Percentiles rank a stretch among this genome's conserved stretches.
Evolutionary conservation across 2,329 filamentous ascomycete species (phyloP).

Genomic region (Fusarium verticillioides): DNA sequence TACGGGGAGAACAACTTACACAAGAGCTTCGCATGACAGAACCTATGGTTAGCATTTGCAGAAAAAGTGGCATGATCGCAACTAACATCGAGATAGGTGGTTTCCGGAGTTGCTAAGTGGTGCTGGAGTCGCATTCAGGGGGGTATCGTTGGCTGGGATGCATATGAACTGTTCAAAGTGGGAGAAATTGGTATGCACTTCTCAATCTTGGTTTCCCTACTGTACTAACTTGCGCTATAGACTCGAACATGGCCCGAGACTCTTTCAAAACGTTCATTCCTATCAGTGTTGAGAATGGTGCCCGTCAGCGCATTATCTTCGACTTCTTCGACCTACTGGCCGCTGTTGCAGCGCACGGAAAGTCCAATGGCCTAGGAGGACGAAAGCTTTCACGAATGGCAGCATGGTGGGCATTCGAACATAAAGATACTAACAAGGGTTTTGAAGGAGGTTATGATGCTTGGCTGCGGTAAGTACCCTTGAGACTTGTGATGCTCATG

Average conservation of each 20-base stretch:
- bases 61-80: not conserved
- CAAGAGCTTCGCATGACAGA: conserved; percentile 94
- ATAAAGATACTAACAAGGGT: conserved; percentile 84
- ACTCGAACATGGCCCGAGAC: conserved; percentile 90
- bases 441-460: conserved; percentile 94
- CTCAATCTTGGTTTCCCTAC: not conserved
- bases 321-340: conserved; percentile 96
- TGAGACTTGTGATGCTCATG: conserved; percentile 4
- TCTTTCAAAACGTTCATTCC: conserved; percentile 98
- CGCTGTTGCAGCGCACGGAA: conserved; percentile 91
- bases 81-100: conserved; percentile 68
- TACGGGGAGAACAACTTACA: conserved; percentile 75
- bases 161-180: conserved; percentile 94
- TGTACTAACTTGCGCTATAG: conserved; percentile 58
- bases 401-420: conserved; percentile 98
- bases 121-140: conserved; percentile 94
- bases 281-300: conserved; percentile 87
- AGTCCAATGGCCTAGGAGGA: conserved; percentile 91
- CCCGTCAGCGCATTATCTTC: conserved; percentile 88
- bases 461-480: conserved; percentile 76
- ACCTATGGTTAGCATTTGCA: conserved; percentile 76
- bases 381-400: conserved; percentile 94
- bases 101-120: conserved; percentile 97
- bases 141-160: conserved; percentile 95
- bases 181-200: conserved; percentile 80